Base-by-base conservation (phyloP, 345 rosid genomes). In the Aethionema arabicum region DNA sequence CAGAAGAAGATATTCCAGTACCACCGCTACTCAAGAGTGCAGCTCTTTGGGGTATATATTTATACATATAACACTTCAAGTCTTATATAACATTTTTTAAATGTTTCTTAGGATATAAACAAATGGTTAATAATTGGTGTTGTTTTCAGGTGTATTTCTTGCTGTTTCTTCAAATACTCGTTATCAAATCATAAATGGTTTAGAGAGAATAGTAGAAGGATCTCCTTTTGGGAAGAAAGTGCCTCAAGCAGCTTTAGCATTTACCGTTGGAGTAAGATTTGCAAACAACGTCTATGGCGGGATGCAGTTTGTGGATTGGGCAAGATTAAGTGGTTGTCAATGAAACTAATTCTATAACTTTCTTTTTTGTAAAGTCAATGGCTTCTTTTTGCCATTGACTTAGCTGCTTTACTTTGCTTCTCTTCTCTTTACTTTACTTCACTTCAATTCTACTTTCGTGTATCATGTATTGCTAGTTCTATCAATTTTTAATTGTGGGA, bases 281-380 rank as follows among this genome's bases (percentile, higher is more conserved):
- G 90, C 88, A 57, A 87, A 93, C 78, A 85, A 90, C 72, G 66
- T 85, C 45, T 90, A 87, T 21, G 96, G 92, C 11, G 97, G 92
- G 0, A 90, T 85, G 96, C 95, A 90, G 68, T 93, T 90, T 29
- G 92, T 90, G 3, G 95, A 93, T 43, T 89, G 96, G 96, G 87
- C 90, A n/a, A 84, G 85, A 71, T 76, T 66, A 82, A 84, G 85
- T 31, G 90, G 87, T 16, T 80, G 83, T 42, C 89, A 83, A 64
- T 80, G 65, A 72, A 21, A 41, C 50, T 7, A 13, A 31, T 8
- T 12, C 65, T 11, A 11, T n/a, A 33, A 40, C 40, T 47, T 39
- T 21, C 31, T 9, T 13, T 2, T 48, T 43, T 11, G 32, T 42
- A 21, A 21, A 21, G 2, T 21, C 27, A 1, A 21, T 21, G 27